Percentiles rank a stretch among this genome's conserved stretches.
phyloP scores from a whole-genome alignment of 2,329 filamentous ascomycete species.

The Colletotrichum sp. region DNA sequence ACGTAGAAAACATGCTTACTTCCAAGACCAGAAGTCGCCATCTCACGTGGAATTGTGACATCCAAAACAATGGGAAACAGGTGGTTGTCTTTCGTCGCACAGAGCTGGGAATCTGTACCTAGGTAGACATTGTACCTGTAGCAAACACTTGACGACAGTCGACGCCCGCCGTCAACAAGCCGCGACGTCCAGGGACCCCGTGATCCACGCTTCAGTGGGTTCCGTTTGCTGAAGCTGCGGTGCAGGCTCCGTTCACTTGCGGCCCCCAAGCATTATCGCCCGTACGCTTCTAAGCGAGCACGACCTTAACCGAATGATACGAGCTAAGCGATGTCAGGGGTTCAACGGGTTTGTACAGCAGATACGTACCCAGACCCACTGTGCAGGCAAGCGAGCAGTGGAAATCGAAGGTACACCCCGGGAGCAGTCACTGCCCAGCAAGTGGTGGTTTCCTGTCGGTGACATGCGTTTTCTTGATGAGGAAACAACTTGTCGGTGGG shows the following conservation, averaged over 20 bases:
- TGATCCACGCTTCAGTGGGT: neutral
- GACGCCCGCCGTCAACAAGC: neutral
- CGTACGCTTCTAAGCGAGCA: neutral
- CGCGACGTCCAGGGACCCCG: neutral
- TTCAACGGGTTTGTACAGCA: neutral
- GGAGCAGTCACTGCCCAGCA: neutral
- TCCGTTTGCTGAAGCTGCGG: neutral
- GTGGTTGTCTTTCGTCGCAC: neutral
- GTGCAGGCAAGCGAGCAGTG: neutral
- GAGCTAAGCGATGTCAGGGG: neutral
- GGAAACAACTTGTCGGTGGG: neutral
- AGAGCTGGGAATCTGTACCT: too few relatives aligned
- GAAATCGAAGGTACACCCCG: neutral
- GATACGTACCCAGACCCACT: neutral
- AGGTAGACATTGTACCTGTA: rapidly evolving
- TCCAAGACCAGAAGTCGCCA: neutral
- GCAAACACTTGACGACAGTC: neutral
- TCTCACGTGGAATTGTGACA: neutral
- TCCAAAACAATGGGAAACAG: neutral
- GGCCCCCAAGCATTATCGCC: neutral
- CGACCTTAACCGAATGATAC: neutral
- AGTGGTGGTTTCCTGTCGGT: neutral
- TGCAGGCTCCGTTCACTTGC: neutral
- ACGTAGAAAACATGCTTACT: neutral
- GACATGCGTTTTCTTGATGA: neutral